These are phyloP conservation scores for Rhizopogon roseolus DNA, from an alignment of 768 basidiomycete species.

Conservation along the genomic window DNA sequence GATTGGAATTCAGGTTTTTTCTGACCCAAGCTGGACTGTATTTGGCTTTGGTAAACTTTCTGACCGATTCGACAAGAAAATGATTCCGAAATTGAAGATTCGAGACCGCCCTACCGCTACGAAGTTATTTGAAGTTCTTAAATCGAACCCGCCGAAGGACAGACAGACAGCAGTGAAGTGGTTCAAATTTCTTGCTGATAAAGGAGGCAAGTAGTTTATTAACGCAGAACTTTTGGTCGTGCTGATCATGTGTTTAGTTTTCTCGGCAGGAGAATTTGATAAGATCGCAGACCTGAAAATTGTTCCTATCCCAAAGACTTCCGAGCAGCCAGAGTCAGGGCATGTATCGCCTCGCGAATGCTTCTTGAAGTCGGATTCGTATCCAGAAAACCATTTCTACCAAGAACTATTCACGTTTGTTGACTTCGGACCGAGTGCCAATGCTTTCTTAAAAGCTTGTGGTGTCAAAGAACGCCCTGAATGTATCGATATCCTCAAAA, in stretches of 20 bases:
- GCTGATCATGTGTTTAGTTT: constrained; percentile 36
- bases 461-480: constrained; percentile 84
- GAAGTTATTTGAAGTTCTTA: constrained; percentile 50
- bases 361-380: constrained; percentile 43
- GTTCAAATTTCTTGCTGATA: constrained; percentile 59
- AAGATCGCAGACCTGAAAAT: constrained; percentile 51
- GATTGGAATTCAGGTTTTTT: constrained; percentile 49
- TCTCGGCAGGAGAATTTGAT: constrained; percentile 45
- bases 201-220: constrained; percentile 35
- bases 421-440: constrained; percentile 73
- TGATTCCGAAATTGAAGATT: constrained; percentile 53
- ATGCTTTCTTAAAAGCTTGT: constrained; percentile 74
- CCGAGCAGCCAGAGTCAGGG: constrained; percentile 3
- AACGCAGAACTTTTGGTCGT: neutral
- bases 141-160: constrained; percentile 47
- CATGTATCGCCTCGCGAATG: constrained; percentile 57
- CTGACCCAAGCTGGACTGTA: constrained; percentile 53
- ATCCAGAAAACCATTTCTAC: constrained; percentile 30
- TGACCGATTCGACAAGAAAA: constrained; percentile 40
- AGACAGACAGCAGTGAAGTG: constrained; percentile 46
- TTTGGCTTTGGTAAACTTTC: constrained; percentile 69
- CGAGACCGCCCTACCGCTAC: constrained; percentile 56
- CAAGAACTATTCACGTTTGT: constrained; percentile 78
- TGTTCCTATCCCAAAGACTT: constrained; percentile 44
- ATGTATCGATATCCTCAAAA: constrained; percentile 67